These are phyloP conservation scores for Pelargonium australe DNA, from an alignment of 441 rosid genomes.

Conservation along the genomic window DNA sequence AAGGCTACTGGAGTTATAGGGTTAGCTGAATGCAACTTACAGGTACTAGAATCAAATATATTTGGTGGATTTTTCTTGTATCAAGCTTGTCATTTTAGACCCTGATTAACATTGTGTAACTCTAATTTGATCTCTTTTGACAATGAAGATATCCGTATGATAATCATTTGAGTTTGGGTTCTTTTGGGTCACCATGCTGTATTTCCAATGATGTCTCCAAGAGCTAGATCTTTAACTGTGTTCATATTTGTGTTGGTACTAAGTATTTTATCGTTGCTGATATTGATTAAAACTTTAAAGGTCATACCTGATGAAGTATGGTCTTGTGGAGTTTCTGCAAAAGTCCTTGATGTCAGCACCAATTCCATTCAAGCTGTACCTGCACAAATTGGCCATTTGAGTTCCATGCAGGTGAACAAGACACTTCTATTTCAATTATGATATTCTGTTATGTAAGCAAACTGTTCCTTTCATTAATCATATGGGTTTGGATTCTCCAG, in stretches of 20 bases:
- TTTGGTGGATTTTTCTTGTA: background rate
- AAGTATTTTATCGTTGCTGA: constrained; percentile 11
- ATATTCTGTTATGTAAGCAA: constrained; percentile 12
- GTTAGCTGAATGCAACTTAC: constrained; percentile 57
- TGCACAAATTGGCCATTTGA: constrained; percentile 39
- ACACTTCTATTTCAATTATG: constrained; percentile 8
- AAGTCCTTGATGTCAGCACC: constrained; percentile 61
- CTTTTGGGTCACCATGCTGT: background rate
- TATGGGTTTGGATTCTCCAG: constrained; percentile 30
- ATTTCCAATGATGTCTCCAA: background rate
- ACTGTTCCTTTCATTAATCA: background rate
- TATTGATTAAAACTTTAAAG: constrained; percentile 32
- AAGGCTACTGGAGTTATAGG: constrained; percentile 70
- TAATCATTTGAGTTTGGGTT: background rate
- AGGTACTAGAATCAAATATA: constrained; percentile 34
- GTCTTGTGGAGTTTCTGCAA: constrained; percentile 49
- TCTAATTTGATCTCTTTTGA: background rate
- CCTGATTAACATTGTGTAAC: background rate
- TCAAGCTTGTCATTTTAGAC: background rate
- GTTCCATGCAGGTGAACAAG: constrained; percentile 43
- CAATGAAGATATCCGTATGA: background rate
- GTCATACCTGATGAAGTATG: constrained; percentile 74
- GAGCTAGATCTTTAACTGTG: background rate
- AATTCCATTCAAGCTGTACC: constrained; percentile 55
- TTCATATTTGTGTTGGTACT: background rate